A percentile compares a stretch with the other conserved stretches of the same genome.
phyloP scores from a whole-genome alignment of 495 filamentous ascomycete genomes.

The Xylaria curta region DNA sequence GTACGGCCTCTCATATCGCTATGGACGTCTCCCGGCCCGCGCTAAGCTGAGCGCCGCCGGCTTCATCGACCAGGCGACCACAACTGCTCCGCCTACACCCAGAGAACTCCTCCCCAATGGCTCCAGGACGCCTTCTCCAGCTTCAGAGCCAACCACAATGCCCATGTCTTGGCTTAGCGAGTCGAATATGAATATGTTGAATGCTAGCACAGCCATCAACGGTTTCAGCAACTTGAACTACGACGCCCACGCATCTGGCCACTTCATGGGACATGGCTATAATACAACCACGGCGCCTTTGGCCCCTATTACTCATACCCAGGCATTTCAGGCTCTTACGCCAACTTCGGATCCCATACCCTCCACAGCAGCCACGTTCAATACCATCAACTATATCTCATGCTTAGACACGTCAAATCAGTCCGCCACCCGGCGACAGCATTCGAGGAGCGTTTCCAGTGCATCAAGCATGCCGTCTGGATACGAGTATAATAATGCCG shows the following conservation, averaged over 20 bases:
- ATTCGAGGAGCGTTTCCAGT: constrained; percentile 29
- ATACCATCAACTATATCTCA: constrained; percentile 21
- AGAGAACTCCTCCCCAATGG: constrained; percentile 26
- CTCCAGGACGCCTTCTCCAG: constrained; percentile 27
- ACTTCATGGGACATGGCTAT: constrained; percentile 17
- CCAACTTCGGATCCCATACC: constrained; percentile 25
- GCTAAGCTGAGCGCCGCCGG: constrained; percentile 19
- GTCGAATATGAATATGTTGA: constrained; percentile 23
- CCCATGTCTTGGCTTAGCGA: constrained; percentile 25
- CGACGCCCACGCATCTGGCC: constrained; percentile 11
- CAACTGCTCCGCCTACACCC: constrained; percentile 20
- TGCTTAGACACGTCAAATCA: constrained; percentile 22
- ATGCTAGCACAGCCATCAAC: constrained; percentile 15
- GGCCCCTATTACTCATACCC: constrained; percentile 10
- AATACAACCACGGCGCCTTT: constrained; percentile 9
- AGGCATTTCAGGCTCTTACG: constrained; percentile 13
- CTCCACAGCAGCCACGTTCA: constrained; percentile 20
- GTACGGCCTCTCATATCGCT: constrained; percentile 30
- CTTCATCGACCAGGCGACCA: constrained; percentile 21
- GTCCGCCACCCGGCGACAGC: constrained; percentile 15
- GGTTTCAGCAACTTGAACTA: constrained; percentile 21
- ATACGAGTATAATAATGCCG: constrained; percentile 15
- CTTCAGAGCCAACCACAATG: constrained; percentile 24
- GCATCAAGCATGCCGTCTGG: constrained; percentile 25
- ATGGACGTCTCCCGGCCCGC: constrained; percentile 30